Evolutionary conservation across 164 flowering plant genomes (phyloP).

Genomic region (Macadamia tetraphylla): DNA sequence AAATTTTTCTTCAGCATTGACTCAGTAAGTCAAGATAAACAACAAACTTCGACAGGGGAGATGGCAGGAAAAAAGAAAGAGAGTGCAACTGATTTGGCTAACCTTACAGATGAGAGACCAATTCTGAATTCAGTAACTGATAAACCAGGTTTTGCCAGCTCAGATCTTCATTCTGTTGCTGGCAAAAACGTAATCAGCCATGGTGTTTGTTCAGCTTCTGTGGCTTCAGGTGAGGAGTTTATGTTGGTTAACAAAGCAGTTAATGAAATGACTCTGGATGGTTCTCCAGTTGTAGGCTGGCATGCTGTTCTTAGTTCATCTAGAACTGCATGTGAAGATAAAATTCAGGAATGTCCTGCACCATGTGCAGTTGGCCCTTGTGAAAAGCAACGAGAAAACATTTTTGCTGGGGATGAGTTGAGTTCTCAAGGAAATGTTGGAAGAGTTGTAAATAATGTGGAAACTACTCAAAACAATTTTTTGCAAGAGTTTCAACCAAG

Average conservation of each 20-base stretch:
- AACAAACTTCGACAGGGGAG: constrained; percentile 14
- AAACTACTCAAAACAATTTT: constrained; percentile 15
- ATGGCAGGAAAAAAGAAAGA: constrained; percentile 13
- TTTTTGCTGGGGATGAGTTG: constrained; percentile 15
- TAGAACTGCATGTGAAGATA: constrained; percentile 15
- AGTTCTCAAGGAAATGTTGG: constrained; percentile 19
- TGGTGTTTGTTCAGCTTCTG: constrained; percentile 16
- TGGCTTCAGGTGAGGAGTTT: constrained; percentile 25
- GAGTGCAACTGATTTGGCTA: background rate
- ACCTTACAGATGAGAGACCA: constrained; percentile 1
- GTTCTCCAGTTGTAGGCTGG: constrained; percentile 13
- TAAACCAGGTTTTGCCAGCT: constrained; percentile 1
- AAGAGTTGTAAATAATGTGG: constrained; percentile 12
- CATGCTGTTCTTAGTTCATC: constrained; percentile 12
- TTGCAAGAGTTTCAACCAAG: constrained; percentile 8
- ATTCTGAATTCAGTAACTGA: constrained; percentile 4
- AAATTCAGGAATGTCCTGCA: constrained; percentile 16
- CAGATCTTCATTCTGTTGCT: constrained; percentile 1
- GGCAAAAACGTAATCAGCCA: constrained; percentile 9
- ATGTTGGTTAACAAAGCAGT: constrained; percentile 20
- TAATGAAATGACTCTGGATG: constrained; percentile 9
- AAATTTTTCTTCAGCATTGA: constrained; percentile 18
- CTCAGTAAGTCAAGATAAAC: constrained; percentile 15
- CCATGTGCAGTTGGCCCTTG: constrained; percentile 16
- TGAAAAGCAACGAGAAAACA: constrained; percentile 16